Conservation (phyloP, 2,329 filamentous ascomycete genomes). For the Aspergillus transmontanensis region DNA sequence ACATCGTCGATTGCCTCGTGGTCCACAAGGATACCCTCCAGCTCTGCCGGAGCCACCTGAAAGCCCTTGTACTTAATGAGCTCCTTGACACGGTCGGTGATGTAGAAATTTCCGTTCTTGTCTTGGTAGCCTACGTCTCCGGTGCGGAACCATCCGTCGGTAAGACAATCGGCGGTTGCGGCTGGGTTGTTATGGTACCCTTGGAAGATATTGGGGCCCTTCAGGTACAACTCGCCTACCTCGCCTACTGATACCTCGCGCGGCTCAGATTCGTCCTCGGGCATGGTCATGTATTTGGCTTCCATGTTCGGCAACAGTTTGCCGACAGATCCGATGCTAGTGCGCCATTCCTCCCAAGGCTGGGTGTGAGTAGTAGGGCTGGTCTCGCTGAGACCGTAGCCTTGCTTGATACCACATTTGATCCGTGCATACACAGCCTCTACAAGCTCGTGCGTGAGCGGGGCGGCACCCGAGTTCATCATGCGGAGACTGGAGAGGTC, state of each 20-base stretch:
- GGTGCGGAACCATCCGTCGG: conserved; percentile 85
- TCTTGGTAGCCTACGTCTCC: conserved; percentile 85
- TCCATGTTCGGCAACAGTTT: conserved; percentile 76
- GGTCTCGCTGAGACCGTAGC: conserved; percentile 88
- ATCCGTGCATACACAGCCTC: conserved; percentile 73
- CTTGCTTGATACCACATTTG: conserved; percentile 82
- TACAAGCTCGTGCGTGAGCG: conserved; percentile 78
- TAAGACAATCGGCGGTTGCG: conserved; percentile 59
- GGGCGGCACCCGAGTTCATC: conserved; percentile 86
- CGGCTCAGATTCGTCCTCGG: conserved; percentile 51
- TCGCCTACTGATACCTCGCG: conserved; percentile 64
- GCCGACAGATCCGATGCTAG: conserved; percentile 76
- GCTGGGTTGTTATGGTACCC: conserved; percentile 63
- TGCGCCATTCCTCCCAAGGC: conserved; percentile 73
- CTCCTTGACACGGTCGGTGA: conserved; percentile 80
- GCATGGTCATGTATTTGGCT: conserved; percentile 72
- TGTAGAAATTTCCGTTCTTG: conserved; percentile 77
- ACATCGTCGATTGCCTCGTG: conserved; percentile 59
- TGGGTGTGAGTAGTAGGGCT: conserved; percentile 77
- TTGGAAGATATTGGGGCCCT: conserved; percentile 65
- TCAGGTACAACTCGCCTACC: conserved; percentile 69
- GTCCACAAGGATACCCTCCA: conserved; percentile 58
- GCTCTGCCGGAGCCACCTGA: conserved; percentile 69
- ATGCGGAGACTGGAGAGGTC: conserved; percentile 77
- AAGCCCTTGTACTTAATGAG: conserved; percentile 69